A percentile compares a stretch with the other conserved stretches of the same genome.
These are phyloP conservation scores for Lithocarpus polystachyus DNA, from an alignment of 306 rosid genomes.

Conservation along the genomic window DNA sequence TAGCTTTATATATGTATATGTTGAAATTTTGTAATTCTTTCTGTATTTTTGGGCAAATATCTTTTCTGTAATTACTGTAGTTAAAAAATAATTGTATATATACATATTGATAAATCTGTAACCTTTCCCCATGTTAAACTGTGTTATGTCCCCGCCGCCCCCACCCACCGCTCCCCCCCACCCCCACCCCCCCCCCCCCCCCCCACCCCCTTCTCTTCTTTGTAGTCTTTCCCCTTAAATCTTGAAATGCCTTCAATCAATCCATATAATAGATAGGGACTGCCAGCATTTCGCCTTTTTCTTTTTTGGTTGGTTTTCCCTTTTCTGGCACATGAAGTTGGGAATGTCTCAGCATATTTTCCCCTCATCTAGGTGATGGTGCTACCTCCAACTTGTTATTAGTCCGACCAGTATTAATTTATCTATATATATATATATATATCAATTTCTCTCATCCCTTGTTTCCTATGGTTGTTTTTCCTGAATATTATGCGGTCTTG, in stretches of 20 bases:
- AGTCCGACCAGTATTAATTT: neutral
- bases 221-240: too few relatives aligned
- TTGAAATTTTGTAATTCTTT: neutral
- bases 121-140: too few relatives aligned
- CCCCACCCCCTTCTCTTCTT: too few relatives aligned
- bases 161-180: rapidly evolving
- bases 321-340: neutral
- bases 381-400: neutral
- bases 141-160: too few relatives aligned
- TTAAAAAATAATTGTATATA: too few relatives aligned
- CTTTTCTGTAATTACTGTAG: too few relatives aligned
- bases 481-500: neutral
- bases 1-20: neutral
- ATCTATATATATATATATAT: neutral
- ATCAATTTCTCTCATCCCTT: neutral
- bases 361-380: neutral
- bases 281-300: neutral
- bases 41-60: neutral
- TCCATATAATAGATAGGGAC: neutral
- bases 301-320: neutral
- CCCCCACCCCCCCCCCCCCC: too few relatives aligned
- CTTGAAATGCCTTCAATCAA: neutral
- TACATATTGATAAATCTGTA: too few relatives aligned
- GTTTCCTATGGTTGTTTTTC: neutral
- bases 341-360: neutral